Base-by-base conservation (phyloP, 2,329 filamentous ascomycete species). In the Cercospora janseana region DNA sequence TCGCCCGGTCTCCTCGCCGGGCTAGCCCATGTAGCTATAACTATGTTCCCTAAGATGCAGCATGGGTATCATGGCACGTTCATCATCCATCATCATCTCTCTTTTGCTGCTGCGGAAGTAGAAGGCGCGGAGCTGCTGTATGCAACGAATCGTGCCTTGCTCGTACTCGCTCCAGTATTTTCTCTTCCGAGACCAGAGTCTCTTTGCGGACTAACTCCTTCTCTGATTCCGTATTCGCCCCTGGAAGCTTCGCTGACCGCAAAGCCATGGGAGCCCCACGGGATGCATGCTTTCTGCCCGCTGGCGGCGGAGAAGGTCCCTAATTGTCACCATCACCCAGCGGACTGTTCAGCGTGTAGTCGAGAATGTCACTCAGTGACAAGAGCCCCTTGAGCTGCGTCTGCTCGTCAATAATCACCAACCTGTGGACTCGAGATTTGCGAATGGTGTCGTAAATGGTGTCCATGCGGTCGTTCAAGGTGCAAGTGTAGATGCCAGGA, bases 391-490 rank as follows among this genome's bases (percentile, higher is more conserved):
- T 87, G 48, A 98, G 81, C 60, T 85, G 83, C 66, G 85, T 88
- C 45, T 91, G 81, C 59, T 96, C 90, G 69, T 98, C 91, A 51
- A 98, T 88, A 41, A 98, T 86, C 49, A 97, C 85, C 58, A 98
- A 77, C 56, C 93, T 82, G 71, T 98, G 93, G 21, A 98, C 92
- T 54, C 94, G 81, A 37, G 91, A 95, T 72, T 92, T 94, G 60
- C 92, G 87, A 60, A 98, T 88, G 1, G 93, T 97, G 69, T 96
- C 91, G 68, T 97, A 97, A 60, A 98, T 93, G 8, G 91, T 92
- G 67, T 95, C 92, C 42, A 98, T 79, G 48, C 91, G 85, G 70
- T 98, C 93, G 55, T 94, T 86, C 56, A 93, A 79, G 37, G 85
- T 88, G 74, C 93, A 98, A 0, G 92, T 97, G 71, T 96, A 97